Base-by-base conservation (phyloP, 805 yeast genomes). In the Yarrowia osloensis region DNA sequence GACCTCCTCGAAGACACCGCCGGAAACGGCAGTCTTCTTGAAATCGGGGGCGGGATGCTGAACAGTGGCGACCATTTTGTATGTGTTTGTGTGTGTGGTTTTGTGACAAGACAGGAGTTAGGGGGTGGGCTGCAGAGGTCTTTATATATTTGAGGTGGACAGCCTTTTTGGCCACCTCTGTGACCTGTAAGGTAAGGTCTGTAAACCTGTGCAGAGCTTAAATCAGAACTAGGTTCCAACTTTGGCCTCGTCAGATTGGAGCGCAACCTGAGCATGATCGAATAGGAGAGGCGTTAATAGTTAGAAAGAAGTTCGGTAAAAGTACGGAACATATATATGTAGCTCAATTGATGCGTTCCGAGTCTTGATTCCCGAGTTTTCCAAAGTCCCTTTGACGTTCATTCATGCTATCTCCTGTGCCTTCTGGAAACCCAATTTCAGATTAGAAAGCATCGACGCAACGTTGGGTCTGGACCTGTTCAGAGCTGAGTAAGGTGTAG, bases 1-100 rank as follows among this genome's bases (percentile, higher is more conserved):
- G 74, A 95, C 85, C 77, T 95, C 98, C 85, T 95, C 98, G 78
- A 95, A 94, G 72, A 86, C 84, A 81, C 98, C 98, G 83, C 94
- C 93, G 74, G 95, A 85, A 77, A 95, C 98, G 79, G 99, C 99
- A 74, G 96, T 91, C 85, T 94, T 95, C 81, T 84, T 90, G 90
- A 95, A 95, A 69, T 86, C 74, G 81, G 99, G 99, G 77, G 99
- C 99, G 80, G 94, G 97, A 80, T 91, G 88, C 84, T 92, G 97
- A 77, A 94, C 91, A 76, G 82, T 82, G 71, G 96, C 92, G 78
- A 87, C 92, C 98, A 93, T 94, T 84, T 73, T 80, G 68, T 67
- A 72, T 52, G 29, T 57, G 28, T 40, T 26, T 37, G 47, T 28
- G 54, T 57, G 47, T 57, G 35, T 28, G 19, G 49, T n/a, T 22